Percentiles rank a stretch among this genome's conserved stretches.
Conservation (phyloP, 768 basidiomycete genomes). For the Mycena vulgaris region DNA sequence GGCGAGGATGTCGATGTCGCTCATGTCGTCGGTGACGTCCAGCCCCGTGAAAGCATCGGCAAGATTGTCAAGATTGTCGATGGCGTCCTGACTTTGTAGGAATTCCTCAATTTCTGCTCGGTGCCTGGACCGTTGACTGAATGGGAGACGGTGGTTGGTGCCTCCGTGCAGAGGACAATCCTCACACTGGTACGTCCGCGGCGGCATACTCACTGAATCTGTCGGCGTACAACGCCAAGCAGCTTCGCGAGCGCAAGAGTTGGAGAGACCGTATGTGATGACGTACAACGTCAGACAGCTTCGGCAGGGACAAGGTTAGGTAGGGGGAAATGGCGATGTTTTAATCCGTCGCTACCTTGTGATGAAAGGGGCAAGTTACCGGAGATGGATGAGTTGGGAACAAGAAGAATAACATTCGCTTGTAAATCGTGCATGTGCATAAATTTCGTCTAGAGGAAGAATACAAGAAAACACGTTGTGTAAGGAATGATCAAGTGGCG, state of each 20-base stretch:
- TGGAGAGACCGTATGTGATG: not conserved
- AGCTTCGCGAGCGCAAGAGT: slow-evolving; percentile 11
- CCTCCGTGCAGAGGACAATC: slow-evolving; percentile 28
- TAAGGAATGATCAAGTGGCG: slow-evolving; percentile 24
- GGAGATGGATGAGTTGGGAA: slow-evolving; percentile 14
- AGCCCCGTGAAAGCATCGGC: slow-evolving; percentile 6
- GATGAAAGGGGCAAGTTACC: slow-evolving; percentile 25
- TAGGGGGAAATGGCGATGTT: slow-evolving; percentile 4
- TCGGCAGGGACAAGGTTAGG: slow-evolving; percentile 14
- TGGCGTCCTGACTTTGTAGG: not conserved
- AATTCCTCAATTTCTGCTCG: slow-evolving; percentile 1
- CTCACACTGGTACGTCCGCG: slow-evolving; percentile 11
- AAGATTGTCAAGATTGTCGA: not conserved
- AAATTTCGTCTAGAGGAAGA: slow-evolving; percentile 20
- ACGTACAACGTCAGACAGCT: slow-evolving; percentile 17
- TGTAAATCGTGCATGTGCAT: slow-evolving; percentile 13
- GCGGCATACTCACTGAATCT: slow-evolving; percentile 19
- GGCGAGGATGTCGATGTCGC: slow-evolving; percentile 8
- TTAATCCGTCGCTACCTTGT: slow-evolving; percentile 13
- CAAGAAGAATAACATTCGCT: slow-evolving; percentile 13
- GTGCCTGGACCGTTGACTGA: slow-evolving; percentile 7
- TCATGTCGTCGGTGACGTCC: slow-evolving; percentile 10
- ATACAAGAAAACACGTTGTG: slow-evolving; percentile 12
- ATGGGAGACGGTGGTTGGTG: not conserved
- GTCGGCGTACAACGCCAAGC: slow-evolving; percentile 15